Base-by-base conservation (phyloP, 139 green algal species). In the Chlamydomonas sp. region DNA sequence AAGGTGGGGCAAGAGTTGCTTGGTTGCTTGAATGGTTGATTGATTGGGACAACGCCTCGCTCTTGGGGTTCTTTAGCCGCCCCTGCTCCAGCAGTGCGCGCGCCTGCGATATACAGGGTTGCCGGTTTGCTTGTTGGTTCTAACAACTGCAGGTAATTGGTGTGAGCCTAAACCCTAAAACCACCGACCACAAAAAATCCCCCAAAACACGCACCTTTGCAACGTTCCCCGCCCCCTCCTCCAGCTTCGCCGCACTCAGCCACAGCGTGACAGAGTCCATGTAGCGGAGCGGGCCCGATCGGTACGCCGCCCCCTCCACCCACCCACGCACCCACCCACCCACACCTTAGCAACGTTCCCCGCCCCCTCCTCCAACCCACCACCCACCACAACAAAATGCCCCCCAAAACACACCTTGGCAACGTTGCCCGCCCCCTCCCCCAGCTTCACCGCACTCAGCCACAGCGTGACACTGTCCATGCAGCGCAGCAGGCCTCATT, bases 11-110 rank as follows among this genome's bases (percentile, higher is more conserved):
- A 54, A 54, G 43, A 26, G 43, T n/a, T 26, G 29, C 20, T 35
- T 31, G 16, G 28, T 30, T 31, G 20, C 33, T n/a, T n/a, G n/a
- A n/a, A n/a, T n/a, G n/a, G n/a, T n/a, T n/a, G n/a, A n/a, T n/a
- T n/a, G n/a, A n/a, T n/a, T n/a, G n/a, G n/a, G n/a, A n/a, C n/a
- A n/a, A n/a, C 3, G 28, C 65, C 3, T 87, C 79, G 28, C 78
- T 85, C 76, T 90, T 82, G 20, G 88, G 85, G 76, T 95, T 96
- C 63, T 86, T 88, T 24, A 96, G 79, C 4, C 93, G 86, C 30
- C 81, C 85, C 70, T 88, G 83, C 63, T 90, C 82, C 67, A 86
- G 77, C 28, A 83, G 50, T 5, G 80, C 75, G 5, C 78, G 34
- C 0, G 74, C 67, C 35, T 58, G 22, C 24, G 24, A 63, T 16